phyloP scores from a whole-genome alignment of 768 basidiomycete genomes.

The Basidioascus undulatus region DNA sequence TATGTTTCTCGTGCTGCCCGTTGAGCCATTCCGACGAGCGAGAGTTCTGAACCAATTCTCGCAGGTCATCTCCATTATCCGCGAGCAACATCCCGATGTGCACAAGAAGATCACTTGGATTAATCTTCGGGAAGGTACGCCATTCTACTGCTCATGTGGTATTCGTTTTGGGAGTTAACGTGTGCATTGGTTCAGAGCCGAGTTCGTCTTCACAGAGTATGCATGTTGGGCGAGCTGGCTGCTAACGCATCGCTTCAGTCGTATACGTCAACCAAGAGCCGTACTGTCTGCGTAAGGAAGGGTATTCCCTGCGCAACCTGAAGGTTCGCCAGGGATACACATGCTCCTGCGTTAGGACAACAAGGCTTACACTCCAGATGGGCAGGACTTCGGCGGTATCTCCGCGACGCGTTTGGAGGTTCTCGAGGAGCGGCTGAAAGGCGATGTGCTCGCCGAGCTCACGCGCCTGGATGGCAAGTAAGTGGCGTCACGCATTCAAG shows the following conservation, averaged over 20 bases:
- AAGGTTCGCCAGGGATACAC: no score
- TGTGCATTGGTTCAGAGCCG: no score
- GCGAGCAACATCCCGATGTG: no score
- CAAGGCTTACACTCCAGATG: no score
- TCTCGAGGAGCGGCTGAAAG: slow-evolving; percentile 66
- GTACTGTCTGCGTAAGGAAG: slow-evolving; percentile 61
- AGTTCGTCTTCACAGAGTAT: no score
- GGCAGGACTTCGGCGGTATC: slow-evolving; percentile 69
- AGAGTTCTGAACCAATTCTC: no score
- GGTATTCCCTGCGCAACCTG: slow-evolving; percentile 76
- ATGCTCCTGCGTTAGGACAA: not conserved
- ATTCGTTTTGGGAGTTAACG: no score
- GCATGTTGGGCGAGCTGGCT: no score
- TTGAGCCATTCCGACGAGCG: not conserved
- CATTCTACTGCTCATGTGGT: no score
- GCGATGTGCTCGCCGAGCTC: slow-evolving; percentile 68
- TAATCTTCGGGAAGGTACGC: slow-evolving; percentile 50
- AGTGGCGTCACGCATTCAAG: slow-evolving; percentile 24
- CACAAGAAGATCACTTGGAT: slow-evolving; percentile 68
- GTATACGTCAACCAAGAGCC: slow-evolving; percentile 81
- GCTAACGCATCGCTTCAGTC: no score
- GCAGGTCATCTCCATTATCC: no score
- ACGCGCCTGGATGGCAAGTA: slow-evolving; percentile 51
- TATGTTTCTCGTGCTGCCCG: slow-evolving; percentile 27
- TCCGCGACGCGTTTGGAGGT: slow-evolving; percentile 69